phyloP scores from a whole-genome alignment of 495 filamentous ascomycete genomes.

The Xylaria bambusicola region DNA sequence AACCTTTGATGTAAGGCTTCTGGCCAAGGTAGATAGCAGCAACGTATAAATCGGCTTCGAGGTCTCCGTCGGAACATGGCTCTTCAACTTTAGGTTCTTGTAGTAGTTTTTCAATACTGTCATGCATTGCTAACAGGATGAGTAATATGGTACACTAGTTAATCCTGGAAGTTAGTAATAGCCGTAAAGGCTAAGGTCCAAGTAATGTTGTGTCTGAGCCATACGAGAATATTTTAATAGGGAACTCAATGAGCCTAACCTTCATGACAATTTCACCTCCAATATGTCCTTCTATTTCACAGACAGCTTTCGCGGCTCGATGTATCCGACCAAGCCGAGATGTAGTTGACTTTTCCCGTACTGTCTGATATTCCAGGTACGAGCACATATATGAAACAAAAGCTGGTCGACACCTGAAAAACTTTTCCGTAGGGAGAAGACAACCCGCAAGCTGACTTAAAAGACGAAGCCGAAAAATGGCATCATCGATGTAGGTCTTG shows the following conservation, averaged over 20 bases:
- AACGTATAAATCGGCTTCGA: background rate
- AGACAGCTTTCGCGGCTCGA: background rate
- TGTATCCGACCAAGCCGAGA: background rate
- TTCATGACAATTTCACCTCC: background rate
- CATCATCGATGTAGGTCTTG: background rate
- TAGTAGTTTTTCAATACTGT: background rate
- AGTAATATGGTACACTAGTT: background rate
- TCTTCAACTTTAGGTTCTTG: background rate
- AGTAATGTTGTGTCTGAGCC: too few relatives aligned
- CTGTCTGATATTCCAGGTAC: background rate
- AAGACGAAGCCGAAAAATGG: background rate
- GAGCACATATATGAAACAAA: background rate
- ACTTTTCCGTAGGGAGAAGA: too few relatives aligned
- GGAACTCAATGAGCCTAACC: too few relatives aligned
- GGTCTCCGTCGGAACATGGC: background rate
- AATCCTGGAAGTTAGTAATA: too few relatives aligned
- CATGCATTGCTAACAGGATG: background rate
- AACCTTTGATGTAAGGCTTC: background rate
- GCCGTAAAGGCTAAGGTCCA: too few relatives aligned
- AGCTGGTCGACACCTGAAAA: background rate
- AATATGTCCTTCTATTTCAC: background rate
- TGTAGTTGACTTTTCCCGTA: background rate
- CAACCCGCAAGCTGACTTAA: background rate
- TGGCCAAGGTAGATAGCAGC: background rate
- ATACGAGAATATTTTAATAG: too few relatives aligned